These are phyloP conservation scores for Parathielavia hyrcaniae DNA, from an alignment of 495 filamentous ascomycete species.

Conservation along the genomic window DNA sequence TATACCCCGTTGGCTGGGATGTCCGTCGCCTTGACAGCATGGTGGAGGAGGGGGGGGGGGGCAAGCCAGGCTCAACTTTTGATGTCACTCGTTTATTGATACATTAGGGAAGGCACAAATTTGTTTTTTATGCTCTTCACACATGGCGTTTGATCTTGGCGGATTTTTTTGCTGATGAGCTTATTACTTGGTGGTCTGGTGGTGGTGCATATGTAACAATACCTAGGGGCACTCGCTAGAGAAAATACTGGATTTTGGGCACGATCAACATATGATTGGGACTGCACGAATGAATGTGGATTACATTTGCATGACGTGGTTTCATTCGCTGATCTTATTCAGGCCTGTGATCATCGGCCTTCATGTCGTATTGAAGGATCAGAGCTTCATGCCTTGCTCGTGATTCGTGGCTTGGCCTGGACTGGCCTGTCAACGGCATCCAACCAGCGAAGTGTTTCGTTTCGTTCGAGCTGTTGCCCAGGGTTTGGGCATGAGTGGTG, in stretches of 20 bases:
- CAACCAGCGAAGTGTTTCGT: no score
- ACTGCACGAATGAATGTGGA: neutral
- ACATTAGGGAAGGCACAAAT: neutral
- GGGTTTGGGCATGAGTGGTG: no score
- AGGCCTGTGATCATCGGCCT: neutral
- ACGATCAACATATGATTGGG: neutral
- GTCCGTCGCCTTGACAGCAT: neutral
- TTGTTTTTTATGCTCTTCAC: neutral
- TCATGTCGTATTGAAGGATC: neutral
- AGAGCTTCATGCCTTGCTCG: no score
- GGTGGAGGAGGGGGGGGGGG: neutral
- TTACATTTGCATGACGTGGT: neutral
- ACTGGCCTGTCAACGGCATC: no score
- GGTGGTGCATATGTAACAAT: neutral
- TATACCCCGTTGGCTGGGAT: conserved; percentile 10
- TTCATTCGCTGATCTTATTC: neutral
- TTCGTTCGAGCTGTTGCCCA: no score
- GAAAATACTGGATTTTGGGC: neutral
- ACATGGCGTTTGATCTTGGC: neutral
- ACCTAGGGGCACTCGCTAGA: conserved; percentile 2
- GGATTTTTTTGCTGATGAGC: no score
- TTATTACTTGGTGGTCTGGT: no score
- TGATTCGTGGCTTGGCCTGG: neutral
- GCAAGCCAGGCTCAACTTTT: neutral
- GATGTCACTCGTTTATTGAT: conserved; percentile 9